Base-by-base conservation (phyloP, 768 basidiomycete genomes). In the Mycena crocata region DNA sequence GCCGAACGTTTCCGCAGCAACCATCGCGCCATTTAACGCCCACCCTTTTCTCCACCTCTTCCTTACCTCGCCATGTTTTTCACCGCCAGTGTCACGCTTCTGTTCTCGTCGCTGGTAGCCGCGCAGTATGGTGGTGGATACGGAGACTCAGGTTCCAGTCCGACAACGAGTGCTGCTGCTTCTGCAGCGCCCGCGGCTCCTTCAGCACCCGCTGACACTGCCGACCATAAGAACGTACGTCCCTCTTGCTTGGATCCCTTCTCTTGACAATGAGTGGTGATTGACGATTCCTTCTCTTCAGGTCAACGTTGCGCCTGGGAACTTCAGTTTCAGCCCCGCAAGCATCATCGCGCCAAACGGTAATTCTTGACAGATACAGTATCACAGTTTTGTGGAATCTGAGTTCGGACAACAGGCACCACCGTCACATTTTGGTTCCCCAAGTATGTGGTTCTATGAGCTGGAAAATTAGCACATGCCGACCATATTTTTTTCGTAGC, bases 341-440 rank as follows among this genome's bases (percentile, higher is more conserved):
- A 85, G 85, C 67, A 69, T 89, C 68, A 82, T 75, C 19, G 87
- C 87, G 0, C 23, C 80, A 7, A 82, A 84, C 23, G 84, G 84
- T n/a, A 84, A 85, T n/a, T 63, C 77, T n/a, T n/a, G n/a, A n/a
- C n/a, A n/a, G n/a, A n/a, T n/a, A n/a, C n/a, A n/a, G n/a, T n/a
- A n/a, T n/a, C n/a, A n/a, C n/a, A n/a, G n/a, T n/a, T n/a, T n/a
- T n/a, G n/a, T n/a, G n/a, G n/a, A n/a, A n/a, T n/a, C n/a, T n/a
- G n/a, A n/a, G n/a, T n/a, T n/a, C n/a, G n/a, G n/a, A n/a, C n/a
- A n/a, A n/a, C n/a, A n/a, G n/a, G n/a, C n/a, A n/a, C n/a, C n/a
- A n/a, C n/a, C 5, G 82, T 89, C 32, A 86, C 84, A 3, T 89
- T 89, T 77, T 84, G 75, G 71, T 86, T 88, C 81, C 85, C 86